phyloP scores from a whole-genome alignment of 768 basidiomycete species.

The Suillus weaverae region DNA sequence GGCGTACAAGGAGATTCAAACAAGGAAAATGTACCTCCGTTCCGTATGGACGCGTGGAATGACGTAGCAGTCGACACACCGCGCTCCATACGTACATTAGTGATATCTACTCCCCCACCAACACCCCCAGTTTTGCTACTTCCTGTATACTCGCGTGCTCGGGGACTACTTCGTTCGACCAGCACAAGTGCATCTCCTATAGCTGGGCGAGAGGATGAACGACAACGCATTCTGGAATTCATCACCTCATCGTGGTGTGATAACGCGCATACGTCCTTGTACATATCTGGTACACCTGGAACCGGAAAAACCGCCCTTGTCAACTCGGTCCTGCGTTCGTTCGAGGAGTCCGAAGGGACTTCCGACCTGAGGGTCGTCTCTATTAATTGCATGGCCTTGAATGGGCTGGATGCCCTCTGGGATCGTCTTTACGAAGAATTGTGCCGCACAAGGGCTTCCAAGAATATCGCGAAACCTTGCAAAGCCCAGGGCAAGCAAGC shows the following conservation, averaged over 20 bases:
- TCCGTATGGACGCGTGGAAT: constrained; percentile 39
- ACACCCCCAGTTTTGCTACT: constrained; percentile 49
- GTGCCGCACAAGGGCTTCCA: constrained; percentile 34
- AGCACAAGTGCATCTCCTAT: constrained; percentile 56
- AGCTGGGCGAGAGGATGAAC: constrained; percentile 70
- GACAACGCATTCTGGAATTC: constrained; percentile 57
- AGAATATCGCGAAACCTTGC: constrained; percentile 34
- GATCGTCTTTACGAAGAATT: constrained; percentile 63
- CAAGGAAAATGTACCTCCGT: constrained; percentile 80
- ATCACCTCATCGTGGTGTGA: constrained; percentile 51
- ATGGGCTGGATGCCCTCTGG: constrained; percentile 69
- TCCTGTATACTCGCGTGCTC: constrained; percentile 60
- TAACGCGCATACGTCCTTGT: constrained; percentile 52
- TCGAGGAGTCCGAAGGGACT: constrained; percentile 38
- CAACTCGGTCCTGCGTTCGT: constrained; percentile 53
- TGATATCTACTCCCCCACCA: constrained; percentile 60
- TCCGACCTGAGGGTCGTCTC: constrained; percentile 48
- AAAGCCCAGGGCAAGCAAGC: constrained; percentile 49
- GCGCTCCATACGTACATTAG: constrained; percentile 38
- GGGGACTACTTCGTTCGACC: constrained; percentile 70
- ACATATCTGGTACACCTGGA: constrained; percentile 91
- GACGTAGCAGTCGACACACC: constrained; percentile 37
- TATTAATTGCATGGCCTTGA: constrained; percentile 82
- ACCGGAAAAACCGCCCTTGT: constrained; percentile 91
- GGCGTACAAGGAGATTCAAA: constrained; percentile 56